A percentile compares a stretch with the other conserved stretches of the same genome.
Evolutionary conservation across 768 basidiomycete genomes (phyloP).

Genomic region (Exidia glandulosa): DNA sequence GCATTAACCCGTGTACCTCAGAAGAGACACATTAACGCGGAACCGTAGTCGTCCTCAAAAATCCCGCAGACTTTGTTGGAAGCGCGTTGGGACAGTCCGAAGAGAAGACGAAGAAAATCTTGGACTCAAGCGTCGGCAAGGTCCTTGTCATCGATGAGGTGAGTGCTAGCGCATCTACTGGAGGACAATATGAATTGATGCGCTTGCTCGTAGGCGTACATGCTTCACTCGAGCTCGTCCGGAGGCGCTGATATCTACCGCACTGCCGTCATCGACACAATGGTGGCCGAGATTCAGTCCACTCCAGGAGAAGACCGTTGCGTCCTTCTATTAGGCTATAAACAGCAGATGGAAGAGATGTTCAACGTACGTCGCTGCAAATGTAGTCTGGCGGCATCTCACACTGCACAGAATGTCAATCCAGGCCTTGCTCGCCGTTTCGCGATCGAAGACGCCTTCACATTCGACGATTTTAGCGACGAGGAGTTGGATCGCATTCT

Average conservation of each 20-base stretch:
- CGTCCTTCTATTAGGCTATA: slow-evolving; percentile 55
- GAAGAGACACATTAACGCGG: neutral
- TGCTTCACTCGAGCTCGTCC: slow-evolving; percentile 36
- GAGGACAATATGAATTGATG: no score
- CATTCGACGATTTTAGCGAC: slow-evolving; percentile 55
- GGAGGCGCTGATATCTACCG: slow-evolving; percentile 39
- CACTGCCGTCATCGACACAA: slow-evolving; percentile 60
- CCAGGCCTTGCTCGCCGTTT: slow-evolving; percentile 57
- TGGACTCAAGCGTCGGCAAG: slow-evolving; percentile 48
- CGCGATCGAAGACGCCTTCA: slow-evolving; percentile 55
- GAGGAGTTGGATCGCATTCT: slow-evolving; percentile 41
- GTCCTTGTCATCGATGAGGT: slow-evolving; percentile 65
- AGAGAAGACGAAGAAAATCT: slow-evolving; percentile 50
- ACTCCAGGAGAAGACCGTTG: slow-evolving; percentile 60
- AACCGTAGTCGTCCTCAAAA: slow-evolving; percentile 47
- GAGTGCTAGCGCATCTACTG: no score
- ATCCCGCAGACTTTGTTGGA: slow-evolving; percentile 61
- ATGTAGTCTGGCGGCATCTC: neutral
- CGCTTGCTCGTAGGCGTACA: slow-evolving; percentile 67
- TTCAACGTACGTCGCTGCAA: slow-evolving; percentile 44
- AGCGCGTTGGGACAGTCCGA: slow-evolving; percentile 48
- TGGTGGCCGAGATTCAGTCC: slow-evolving; percentile 64
- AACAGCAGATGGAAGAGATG: slow-evolving; percentile 60
- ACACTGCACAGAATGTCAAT: slow-evolving; percentile 46
- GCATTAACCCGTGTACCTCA: slow-evolving; percentile 1